Evolutionary conservation across 192 early-diverging fungal genomes (phyloP).

Genomic region (Blastocladiella britannica): DNA sequence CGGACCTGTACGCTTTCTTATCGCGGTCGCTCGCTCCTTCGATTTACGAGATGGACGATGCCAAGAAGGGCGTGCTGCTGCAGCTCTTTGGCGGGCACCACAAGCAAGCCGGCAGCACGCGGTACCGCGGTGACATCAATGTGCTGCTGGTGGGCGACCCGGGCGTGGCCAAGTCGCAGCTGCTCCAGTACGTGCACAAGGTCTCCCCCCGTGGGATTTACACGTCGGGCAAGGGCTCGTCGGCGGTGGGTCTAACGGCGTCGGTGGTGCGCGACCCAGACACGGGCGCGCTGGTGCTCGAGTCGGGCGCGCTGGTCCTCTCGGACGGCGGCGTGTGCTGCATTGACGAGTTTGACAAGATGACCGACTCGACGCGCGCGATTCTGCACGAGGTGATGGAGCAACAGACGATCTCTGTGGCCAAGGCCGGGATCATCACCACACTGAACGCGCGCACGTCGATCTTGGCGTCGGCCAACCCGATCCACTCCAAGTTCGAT

Average conservation of each 20-base stretch:
- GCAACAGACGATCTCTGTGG: constrained; percentile 94
- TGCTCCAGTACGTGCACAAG: constrained; percentile 76
- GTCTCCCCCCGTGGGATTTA: constrained; percentile 88
- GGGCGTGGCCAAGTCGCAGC: constrained; percentile 85
- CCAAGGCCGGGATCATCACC: constrained; percentile 96
- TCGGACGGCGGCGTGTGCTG: constrained; percentile 91
- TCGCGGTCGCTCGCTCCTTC: constrained; percentile 76
- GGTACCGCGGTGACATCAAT: constrained; percentile 74
- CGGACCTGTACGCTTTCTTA: constrained; percentile 60
- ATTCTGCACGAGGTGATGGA: constrained; percentile 99
- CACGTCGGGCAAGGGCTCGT: constrained; percentile 91
- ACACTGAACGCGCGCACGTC: constrained; percentile 92
- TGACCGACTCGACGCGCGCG: constrained; percentile 80
- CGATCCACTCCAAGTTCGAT: constrained; percentile 77
- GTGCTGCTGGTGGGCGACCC: constrained; percentile 90
- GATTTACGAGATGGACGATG: constrained; percentile 87
- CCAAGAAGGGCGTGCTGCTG: constrained; percentile 89
- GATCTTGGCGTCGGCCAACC: constrained; percentile 84
- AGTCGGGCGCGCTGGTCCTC: constrained; percentile 88
- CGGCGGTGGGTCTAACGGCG: constrained; percentile 87
- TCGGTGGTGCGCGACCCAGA: constrained; percentile 89
- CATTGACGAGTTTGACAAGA: constrained; percentile 99
- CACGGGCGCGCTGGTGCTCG: constrained; percentile 80
- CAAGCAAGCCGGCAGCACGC: constrained; percentile 49
- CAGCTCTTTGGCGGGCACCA: constrained; percentile 90